These are phyloP conservation scores for Cystobasidium tubakii DNA, from an alignment of 768 basidiomycete species.

Conservation along the genomic window DNA sequence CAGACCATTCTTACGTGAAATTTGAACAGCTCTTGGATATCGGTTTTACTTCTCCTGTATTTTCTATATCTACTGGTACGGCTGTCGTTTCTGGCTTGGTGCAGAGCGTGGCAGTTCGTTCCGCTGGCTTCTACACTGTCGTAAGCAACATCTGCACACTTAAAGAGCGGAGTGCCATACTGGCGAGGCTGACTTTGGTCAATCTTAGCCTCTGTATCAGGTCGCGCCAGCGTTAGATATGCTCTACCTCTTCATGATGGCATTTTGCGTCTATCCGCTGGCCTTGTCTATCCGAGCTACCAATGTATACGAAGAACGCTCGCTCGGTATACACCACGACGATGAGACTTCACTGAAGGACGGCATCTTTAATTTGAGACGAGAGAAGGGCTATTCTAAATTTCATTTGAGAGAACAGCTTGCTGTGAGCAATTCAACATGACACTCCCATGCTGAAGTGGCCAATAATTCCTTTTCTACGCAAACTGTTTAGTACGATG, in stretches of 20 bases:
- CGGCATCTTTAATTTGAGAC: constrained; percentile 36
- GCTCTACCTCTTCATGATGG: constrained; percentile 27
- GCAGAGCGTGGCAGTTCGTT: constrained; percentile 10
- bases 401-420: constrained; percentile 30
- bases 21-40: constrained; percentile 16
- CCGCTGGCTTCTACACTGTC: constrained; percentile 26
- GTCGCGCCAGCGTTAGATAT: constrained; percentile 12
- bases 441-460: neutral
- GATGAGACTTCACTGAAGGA: neutral
- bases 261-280: constrained; percentile 49
- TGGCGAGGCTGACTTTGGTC: neutral
- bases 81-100: constrained; percentile 16
- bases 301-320: constrained; percentile 75
- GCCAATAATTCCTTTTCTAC: neutral
- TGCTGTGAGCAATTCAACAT: neutral
- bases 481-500: constrained; percentile 72
- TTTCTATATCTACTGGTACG: neutral
- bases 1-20: no score
- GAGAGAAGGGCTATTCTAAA: constrained; percentile 30
- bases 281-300: constrained; percentile 65
- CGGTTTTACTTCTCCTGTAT: constrained; percentile 9
- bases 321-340: constrained; percentile 63
- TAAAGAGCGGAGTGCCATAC: no score
- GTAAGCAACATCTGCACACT: neutral
- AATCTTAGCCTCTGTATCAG: constrained; percentile 1